Evolutionary conservation across 768 basidiomycete species (phyloP).

Genomic region (Calocybe gangraenosa): DNA sequence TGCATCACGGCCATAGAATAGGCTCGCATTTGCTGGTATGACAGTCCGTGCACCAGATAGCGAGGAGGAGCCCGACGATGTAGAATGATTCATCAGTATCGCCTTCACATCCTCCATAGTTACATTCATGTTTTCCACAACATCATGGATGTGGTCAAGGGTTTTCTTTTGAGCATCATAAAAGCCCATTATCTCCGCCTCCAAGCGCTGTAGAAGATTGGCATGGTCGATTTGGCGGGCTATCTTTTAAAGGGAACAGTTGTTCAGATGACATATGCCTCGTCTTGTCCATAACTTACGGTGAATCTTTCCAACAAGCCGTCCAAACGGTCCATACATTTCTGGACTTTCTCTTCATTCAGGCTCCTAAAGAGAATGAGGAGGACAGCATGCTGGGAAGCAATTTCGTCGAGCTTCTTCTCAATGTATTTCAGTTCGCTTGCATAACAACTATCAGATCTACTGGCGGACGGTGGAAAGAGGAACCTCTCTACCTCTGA

Average conservation of each 20-base stretch:
- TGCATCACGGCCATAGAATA: conserved; percentile 19
- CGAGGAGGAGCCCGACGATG: neutral
- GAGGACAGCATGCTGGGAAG: conserved; percentile 1
- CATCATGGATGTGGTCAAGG: neutral
- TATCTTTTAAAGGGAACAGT: conserved; percentile 1
- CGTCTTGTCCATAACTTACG: neutral
- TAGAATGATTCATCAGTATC: neutral
- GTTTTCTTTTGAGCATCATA: conserved; percentile 2
- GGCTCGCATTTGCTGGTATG: conserved; percentile 13
- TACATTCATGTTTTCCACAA: no score
- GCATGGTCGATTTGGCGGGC: conserved; percentile 1
- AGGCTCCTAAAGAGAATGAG: conserved; percentile 3
- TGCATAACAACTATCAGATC: no score
- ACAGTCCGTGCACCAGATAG: conserved; percentile 13
- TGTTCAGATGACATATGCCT: no score
- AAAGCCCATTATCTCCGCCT: conserved; percentile 3
- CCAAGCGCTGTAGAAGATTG: conserved; percentile 1
- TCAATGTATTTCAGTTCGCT: conserved; percentile 8
- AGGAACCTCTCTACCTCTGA: neutral
- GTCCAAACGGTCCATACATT: conserved; percentile 5
- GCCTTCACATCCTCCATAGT: no score
- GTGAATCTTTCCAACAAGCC: conserved; percentile 4
- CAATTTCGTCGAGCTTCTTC: conserved; percentile 2
- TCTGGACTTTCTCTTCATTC: neutral
- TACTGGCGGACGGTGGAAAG: no score